Base-by-base conservation (phyloP, 2,329 filamentous ascomycete genomes). In the Passalora sequoiae region DNA sequence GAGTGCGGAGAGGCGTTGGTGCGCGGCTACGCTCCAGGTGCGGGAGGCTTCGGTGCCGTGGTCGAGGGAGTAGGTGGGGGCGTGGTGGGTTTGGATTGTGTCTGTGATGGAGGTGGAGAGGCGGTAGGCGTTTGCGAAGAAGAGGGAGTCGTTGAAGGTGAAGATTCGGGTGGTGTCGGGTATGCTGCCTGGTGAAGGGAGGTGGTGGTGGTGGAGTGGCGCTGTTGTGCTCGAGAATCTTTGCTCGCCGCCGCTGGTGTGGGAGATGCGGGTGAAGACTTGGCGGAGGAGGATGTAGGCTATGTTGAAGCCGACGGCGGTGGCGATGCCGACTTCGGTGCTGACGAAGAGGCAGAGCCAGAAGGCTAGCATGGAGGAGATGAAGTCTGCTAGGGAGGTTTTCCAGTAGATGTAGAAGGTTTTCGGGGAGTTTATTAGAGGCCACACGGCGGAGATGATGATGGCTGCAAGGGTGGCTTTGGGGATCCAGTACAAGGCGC, bases 401-500 rank as follows among this genome's bases (percentile, higher is more conserved):
- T 75, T 76, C 77, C 79, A 84, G 64, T 79, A 83, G 10, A 69
- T 67, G 60, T 81, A 81, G 57, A 83, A 82, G 7, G 75, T 69
- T 2, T 68, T 72, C 0, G 78, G 73, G 0, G 77, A 71, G 0
- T 76, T 75, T 32, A 83, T 77, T 5, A 83, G 68, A 28, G 79
- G 77, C 63, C 76, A 76, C 0, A 83, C 78, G 4, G 80, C 80
- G 46, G 76, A 78, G 51, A 83, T 81, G 50, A 84, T 82, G 47
- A 84, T 81, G 2, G 79, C 80, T 1, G 80, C 74, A 1, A 84
- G 68, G 0, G 77, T 81, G 0, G 80, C 72, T 53, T 81, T 81
- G 1, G 81, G 80, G n/a, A 84, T 78, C 77, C 78, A 84, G 63
- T 79, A 82, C 0, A 84, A 69, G 0, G 76, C 74, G 0, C 75